Percentiles rank a stretch among this genome's conserved stretches.
These are phyloP conservation scores for Starmerella floricola DNA, from an alignment of 805 yeast genomes.

Conservation along the genomic window DNA sequence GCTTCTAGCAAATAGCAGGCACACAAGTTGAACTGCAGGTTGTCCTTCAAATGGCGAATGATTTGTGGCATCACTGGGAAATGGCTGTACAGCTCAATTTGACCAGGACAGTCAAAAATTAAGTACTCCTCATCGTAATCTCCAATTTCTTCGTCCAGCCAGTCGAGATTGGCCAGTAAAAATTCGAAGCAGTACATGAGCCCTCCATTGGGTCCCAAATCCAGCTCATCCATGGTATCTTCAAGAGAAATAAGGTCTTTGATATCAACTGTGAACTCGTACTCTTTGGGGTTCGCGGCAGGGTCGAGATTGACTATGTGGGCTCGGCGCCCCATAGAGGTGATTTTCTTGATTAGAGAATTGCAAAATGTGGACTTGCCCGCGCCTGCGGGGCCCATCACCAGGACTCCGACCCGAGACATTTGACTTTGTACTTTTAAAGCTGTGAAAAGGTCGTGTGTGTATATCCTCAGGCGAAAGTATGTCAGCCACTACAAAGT, in stretches of 20 bases:
- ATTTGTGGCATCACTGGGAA: conserved; percentile 85
- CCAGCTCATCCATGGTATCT: conserved; percentile 91
- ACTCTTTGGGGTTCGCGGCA: conserved; percentile 89
- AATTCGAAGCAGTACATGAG: conserved; percentile 85
- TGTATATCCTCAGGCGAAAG: too few relatives aligned
- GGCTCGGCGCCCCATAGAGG: conserved; percentile 80
- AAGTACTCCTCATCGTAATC: conserved; percentile 89
- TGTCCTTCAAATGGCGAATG: conserved; percentile 69
- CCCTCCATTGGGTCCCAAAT: conserved; percentile 92
- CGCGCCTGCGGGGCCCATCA: conserved; percentile 95
- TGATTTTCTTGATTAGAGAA: conserved; percentile 75
- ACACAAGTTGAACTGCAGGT: conserved; percentile 74
- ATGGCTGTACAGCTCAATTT: conserved; percentile 88
- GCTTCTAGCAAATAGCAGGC: conserved; percentile 90
- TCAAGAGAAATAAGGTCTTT: conserved; percentile 79
- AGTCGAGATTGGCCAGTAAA: conserved; percentile 75
- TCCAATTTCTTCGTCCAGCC: conserved; percentile 96
- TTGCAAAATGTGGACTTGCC: conserved; percentile 93
- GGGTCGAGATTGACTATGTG: conserved; percentile 94
- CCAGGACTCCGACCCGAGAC: conserved; percentile 92
- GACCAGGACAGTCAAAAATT: conserved; percentile 95
- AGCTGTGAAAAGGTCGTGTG: background rate
- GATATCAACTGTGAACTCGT: conserved; percentile 83
- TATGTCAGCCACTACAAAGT: background rate
- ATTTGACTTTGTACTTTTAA: conserved; percentile 30